Conservation (phyloP, 31 red algal species). For the Asparagopsis taxiformis region DNA sequence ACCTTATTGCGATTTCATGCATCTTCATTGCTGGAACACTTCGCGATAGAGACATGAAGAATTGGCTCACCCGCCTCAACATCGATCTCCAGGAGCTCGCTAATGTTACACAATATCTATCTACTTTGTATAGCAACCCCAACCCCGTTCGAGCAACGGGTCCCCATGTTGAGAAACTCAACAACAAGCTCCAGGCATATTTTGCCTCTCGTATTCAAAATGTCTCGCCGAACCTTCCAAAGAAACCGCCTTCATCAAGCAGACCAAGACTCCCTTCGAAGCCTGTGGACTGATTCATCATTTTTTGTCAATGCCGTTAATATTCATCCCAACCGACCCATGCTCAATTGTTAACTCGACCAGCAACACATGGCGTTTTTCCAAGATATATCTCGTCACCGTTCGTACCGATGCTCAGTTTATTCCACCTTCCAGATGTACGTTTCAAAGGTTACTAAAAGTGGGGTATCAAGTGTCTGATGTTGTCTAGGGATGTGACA, state of each 20-base stretch:
- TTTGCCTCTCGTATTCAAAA: slow-evolving; percentile 53
- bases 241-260: slow-evolving; percentile 62
- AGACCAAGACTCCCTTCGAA: slow-evolving; percentile 46
- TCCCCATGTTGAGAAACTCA: slow-evolving; percentile 48
- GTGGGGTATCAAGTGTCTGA: no score
- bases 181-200: slow-evolving; percentile 75
- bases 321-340: no score
- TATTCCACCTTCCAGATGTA: no score
- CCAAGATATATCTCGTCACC: no score
- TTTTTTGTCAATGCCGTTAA: no score
- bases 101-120: slow-evolving; percentile 63
- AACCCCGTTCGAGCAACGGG: slow-evolving; percentile 44
- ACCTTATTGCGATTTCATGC: slow-evolving; percentile 67
- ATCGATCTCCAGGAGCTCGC: slow-evolving; percentile 67
- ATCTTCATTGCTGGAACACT: slow-evolving; percentile 77
- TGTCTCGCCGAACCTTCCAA: slow-evolving; percentile 18
- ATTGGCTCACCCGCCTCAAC: slow-evolving; percentile 61
- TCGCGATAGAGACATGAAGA: slow-evolving; percentile 64
- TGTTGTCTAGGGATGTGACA: no score
- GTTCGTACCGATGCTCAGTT: no score
- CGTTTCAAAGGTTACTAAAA: no score
- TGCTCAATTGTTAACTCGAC: no score
- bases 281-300: slow-evolving; percentile 12
- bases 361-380: no score
- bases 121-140: slow-evolving; percentile 54